Evolutionary conservation across 2,329 filamentous ascomycete species (phyloP), one percentile per base, ranked within the genome.

Genomic region (Aspergillus japonicus): DNA sequence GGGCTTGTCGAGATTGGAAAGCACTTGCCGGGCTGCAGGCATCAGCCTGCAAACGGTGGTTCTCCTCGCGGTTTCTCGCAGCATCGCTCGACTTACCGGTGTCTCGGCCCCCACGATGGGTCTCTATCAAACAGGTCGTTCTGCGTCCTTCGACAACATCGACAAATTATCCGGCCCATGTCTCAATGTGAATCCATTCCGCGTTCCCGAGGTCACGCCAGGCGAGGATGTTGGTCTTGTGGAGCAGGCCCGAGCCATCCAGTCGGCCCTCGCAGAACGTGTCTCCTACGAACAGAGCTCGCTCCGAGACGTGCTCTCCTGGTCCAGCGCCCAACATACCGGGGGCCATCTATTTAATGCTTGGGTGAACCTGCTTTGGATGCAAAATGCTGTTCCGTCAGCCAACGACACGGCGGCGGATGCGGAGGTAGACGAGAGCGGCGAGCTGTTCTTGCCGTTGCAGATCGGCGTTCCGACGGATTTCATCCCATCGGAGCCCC

Each of bases 301-400:
- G 1, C 60, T 74, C 14, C 62, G 57, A 1, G 66, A 73, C 24
- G 63, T 74, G 19, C 61, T 69, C 4, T 42, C 33, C 14, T 70
- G 66, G 66, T 49, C 64, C 16, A 61, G 56, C 39, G 51, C 35
- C 12, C 50, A 58, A 14, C 48, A 55, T 3, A 51, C 50, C 4
- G 50, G 60, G 5, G 29, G 31, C 2, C 65, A 66, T 7, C 53
- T 70, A 1, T 74, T 75, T 65, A 73, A 75, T 48, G 64, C 68
- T 2, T 73, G 67, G 66, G 64, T 74, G 31, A 75, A 75, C 50
- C 64, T 75, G 14, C 64, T 75, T 31, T 74, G 69, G 70, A 66
- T 65, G 52, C 67, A 70, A 35, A 61, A 58, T 23, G 49, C 31
- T 26, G 44, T 61, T 4, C 50, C 62, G 3, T 58, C 62, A 1